These are phyloP conservation scores for Limnanthes douglasii DNA, from an alignment of 345 rosid genomes.

Conservation along the genomic window DNA sequence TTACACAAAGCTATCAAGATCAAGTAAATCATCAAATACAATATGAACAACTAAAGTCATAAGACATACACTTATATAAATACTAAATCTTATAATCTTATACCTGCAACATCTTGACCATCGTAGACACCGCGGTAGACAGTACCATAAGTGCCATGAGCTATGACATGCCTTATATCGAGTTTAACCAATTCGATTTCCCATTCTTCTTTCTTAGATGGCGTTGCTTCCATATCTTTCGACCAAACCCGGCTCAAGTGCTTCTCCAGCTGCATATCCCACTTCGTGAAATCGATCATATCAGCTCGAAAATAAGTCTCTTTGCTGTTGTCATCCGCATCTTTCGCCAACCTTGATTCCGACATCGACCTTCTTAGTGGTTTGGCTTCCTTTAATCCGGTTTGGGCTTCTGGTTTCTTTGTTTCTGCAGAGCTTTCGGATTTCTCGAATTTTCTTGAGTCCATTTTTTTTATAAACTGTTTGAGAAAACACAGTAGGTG, in stretches of 20 bases:
- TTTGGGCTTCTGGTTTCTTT: no score
- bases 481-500: no score
- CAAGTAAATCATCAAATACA: not conserved
- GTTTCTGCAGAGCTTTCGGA: no score
- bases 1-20: not conserved
- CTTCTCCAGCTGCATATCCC: constrained; percentile 80
- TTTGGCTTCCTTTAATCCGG: no score
- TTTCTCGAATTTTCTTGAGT: no score
- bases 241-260: constrained; percentile 58
- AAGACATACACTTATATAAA: not conserved
- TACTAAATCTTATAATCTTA: not conserved
- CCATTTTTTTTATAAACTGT: no score
- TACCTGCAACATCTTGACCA: constrained; percentile 70
- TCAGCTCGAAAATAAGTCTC: constrained; percentile 63
- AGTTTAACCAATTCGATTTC: constrained; percentile 61
- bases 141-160: constrained; percentile 63
- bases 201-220: constrained; percentile 56
- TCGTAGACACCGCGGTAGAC: constrained; percentile 67
- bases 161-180: constrained; percentile 45
- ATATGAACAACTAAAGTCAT: not conserved
- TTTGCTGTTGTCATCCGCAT: no score
- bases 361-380: no score
- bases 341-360: no score
- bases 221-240: constrained; percentile 14
- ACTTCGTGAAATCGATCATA: constrained; percentile 62